Conservation (phyloP, 805 yeast species). For the Alloascoidea africana region DNA sequence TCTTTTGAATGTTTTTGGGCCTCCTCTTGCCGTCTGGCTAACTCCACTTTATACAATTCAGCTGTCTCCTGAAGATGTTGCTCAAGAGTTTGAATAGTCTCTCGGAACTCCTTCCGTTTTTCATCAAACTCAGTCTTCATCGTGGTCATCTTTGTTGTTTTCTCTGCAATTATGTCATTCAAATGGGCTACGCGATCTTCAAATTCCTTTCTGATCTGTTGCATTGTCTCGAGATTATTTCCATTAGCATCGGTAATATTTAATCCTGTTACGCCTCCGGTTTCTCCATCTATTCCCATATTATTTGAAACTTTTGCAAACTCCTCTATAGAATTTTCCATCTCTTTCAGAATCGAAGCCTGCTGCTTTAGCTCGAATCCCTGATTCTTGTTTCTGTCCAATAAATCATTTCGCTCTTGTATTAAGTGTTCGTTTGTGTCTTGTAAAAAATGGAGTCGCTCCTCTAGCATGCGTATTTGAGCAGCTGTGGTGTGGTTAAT, state of each 20-base stretch:
- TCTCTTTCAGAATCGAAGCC: not conserved
- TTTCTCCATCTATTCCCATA: not conserved
- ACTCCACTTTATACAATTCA: constrained; percentile 10
- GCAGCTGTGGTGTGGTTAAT: too few species aligned
- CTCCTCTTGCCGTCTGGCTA: constrained; percentile 4
- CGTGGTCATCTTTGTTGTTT: constrained; percentile 13
- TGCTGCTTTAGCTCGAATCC: not conserved
- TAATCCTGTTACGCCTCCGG: not conserved
- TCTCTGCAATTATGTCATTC: constrained; percentile 8
- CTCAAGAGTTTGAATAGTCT: constrained; percentile 11
- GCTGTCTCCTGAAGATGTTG: constrained; percentile 11
- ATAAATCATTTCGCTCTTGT: constrained; percentile 1
- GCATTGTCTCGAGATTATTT: too few species aligned
- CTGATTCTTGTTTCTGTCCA: not conserved
- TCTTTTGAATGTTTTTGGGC: constrained; percentile 2
- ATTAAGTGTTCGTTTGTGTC: not conserved
- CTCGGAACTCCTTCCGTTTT: constrained; percentile 17
- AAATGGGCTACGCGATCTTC: constrained; percentile 1
- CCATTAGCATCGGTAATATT: not conserved
- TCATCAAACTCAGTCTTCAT: constrained; percentile 14
- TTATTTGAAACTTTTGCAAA: not conserved
- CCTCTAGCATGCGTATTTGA: too few species aligned
- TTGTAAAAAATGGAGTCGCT: too few species aligned
- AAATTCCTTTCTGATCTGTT: not conserved
- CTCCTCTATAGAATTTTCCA: not conserved